phyloP scores from a whole-genome alignment of 331 rosid species.

The Dryas integrifolia region DNA sequence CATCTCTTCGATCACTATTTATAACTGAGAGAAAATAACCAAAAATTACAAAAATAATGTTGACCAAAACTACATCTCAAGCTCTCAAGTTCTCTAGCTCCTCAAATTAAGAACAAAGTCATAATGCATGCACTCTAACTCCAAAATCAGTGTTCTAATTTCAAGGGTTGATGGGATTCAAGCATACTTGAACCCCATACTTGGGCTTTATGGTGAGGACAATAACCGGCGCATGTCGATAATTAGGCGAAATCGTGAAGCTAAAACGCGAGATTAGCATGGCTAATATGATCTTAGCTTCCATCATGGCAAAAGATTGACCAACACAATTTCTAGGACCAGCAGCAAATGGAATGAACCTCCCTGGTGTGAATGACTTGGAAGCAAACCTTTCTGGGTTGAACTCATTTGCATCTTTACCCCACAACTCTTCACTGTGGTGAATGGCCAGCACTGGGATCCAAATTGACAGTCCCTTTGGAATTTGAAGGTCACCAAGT shows the following conservation, averaged over 20 bases:
- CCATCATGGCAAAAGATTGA: constrained; percentile 88
- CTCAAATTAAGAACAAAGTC: constrained; percentile 2
- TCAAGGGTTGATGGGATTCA: constrained; percentile 49
- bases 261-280: constrained; percentile 69
- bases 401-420: constrained; percentile 87
- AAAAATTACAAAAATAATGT: background rate
- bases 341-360: constrained; percentile 79
- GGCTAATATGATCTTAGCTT: constrained; percentile 82
- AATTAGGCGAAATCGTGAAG: constrained; percentile 56
- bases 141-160: background rate
- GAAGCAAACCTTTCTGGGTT: constrained; percentile 84
- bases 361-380: constrained; percentile 60
- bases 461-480: constrained; percentile 93
- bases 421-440: constrained; percentile 84
- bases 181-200: constrained; percentile 81
- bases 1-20: constrained; percentile 2
- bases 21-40: background rate
- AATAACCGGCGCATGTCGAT: constrained; percentile 84
- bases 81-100: background rate
- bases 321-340: constrained; percentile 94
- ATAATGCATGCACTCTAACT: constrained; percentile 1
- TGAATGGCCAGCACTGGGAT: constrained; percentile 93
- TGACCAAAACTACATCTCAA: constrained; percentile 14
- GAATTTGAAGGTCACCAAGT: constrained; percentile 77
- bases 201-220: constrained; percentile 91